These are phyloP conservation scores for Nelumbo lutea DNA, from an alignment of 164 flowering plant genomes.

Conservation along the genomic window DNA sequence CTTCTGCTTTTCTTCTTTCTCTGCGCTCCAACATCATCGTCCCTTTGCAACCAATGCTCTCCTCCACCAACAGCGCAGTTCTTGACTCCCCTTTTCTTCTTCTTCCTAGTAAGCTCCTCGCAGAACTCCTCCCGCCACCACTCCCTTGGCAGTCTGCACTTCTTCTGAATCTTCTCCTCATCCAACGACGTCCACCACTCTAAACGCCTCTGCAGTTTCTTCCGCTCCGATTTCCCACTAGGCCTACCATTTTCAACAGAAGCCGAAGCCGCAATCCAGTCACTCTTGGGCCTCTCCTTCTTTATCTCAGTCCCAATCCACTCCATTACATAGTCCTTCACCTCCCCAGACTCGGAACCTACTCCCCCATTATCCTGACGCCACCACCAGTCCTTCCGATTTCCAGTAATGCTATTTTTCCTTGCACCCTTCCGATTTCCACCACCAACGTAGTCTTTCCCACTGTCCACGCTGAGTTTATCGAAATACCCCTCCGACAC, in stretches of 20 bases:
- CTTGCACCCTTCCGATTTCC: constrained; percentile 19
- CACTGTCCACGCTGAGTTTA: constrained; percentile 65
- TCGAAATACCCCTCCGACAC: constrained; percentile 56
- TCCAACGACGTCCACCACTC: constrained; percentile 91
- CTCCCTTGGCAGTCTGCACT: constrained; percentile 60
- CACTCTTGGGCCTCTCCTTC: constrained; percentile 74
- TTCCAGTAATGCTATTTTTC: constrained; percentile 44
- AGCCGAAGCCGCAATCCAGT: constrained; percentile 41
- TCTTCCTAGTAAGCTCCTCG: constrained; percentile 66
- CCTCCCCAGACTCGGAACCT: constrained; percentile 54
- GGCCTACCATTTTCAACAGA: constrained; percentile 17
- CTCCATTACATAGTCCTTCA: constrained; percentile 96
- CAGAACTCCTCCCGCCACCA: constrained; percentile 98
- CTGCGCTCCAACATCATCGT: constrained; percentile 31
- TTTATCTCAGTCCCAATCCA: constrained; percentile 94
- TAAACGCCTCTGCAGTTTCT: constrained; percentile 41
- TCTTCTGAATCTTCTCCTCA: constrained; percentile 41
- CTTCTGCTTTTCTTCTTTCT: constrained; percentile 34
- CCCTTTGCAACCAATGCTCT: constrained; percentile 68
- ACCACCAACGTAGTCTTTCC: constrained; percentile 26
- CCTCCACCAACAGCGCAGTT: constrained; percentile 23
- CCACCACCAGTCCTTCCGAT: constrained; percentile 78
- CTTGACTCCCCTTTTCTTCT: constrained; percentile 33
- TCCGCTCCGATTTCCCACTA: constrained; percentile 26
- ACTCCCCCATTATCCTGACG: constrained; percentile 52